Evolutionary conservation across 2,329 filamentous ascomycete genomes (phyloP), one percentile per base, ranked within the genome.

Genomic region (Botrytis pseudocinerea): DNA sequence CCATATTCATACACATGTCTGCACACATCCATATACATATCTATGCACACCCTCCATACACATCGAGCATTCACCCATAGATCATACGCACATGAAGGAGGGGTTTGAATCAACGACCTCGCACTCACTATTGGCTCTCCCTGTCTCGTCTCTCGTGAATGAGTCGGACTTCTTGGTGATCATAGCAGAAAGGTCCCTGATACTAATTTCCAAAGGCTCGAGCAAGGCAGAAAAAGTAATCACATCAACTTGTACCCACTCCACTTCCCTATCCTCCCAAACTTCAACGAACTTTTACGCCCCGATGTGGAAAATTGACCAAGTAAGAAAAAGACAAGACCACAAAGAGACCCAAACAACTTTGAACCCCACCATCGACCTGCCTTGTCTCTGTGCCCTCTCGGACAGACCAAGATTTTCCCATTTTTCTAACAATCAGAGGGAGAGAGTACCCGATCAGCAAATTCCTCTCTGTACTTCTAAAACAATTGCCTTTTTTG

Each of bases 291-390:
- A n/a, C 48, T 54, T 54, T 54, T 16, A 16, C 25, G 48, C 25
- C 48, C 48, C 14, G 48, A 54, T n/a, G 16, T n/a, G 48, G 48
- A 54, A 54, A 54, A 28, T 57, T 57, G n/a, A 57, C 18, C n/a
- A 57, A 66, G 8, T 22, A 28, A 66, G 22, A 51, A 40, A 51
- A 66, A 40, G 46, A 54, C 22, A 54, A 40, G 63, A 65, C 20
- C 44, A 38, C 63, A 66, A 14, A 66, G 46, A 66, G 46, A 66
- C 35, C 64, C 32, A 51, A 51, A 40, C 64, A 40, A 54, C 64
- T 54, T 66, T 40, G 32, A 66, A 66, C 64, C 64, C 64, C 46
- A 66, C 64, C 22, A 66, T 66, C 14, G 10, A 66, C 60, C 48
- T 54, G 48, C 25, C 22, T 8, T 46, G 44, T 18, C 48, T 54